Percentiles rank a stretch among this genome's conserved stretches.
phyloP scores from a whole-genome alignment of 208 protist species.

The Trichomonas vaginalis region DNA sequence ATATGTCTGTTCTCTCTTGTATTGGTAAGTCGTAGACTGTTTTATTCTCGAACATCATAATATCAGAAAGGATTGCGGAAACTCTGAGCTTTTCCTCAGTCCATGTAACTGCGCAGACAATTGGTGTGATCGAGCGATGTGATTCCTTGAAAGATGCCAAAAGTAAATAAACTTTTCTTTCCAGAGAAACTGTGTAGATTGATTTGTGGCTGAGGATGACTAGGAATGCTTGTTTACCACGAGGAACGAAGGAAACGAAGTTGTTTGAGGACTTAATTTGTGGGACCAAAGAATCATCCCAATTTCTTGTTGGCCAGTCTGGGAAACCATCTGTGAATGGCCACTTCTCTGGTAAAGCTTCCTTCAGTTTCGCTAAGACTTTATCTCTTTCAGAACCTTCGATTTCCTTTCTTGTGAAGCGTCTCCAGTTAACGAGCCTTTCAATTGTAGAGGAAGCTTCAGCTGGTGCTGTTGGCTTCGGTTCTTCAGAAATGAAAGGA shows the following conservation, averaged over 20 bases:
- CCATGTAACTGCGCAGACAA: not conserved
- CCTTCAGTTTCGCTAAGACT: not conserved
- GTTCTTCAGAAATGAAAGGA: not conserved
- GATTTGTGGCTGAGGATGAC: not conserved
- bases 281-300: not conserved
- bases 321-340: not conserved
- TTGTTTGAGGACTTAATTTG: not conserved
- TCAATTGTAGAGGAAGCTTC: not conserved
- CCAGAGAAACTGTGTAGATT: not conserved
- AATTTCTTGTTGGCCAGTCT: not conserved
- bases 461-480: not conserved
- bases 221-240: not conserved
- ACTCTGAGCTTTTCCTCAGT: not conserved
- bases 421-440: not conserved
- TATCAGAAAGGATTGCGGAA: not conserved
- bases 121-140: not conserved
- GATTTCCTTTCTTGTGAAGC: not conserved
- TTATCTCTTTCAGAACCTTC: not conserved
- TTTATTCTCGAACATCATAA: not conserved
- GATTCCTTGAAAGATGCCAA: not conserved
- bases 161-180: not conserved
- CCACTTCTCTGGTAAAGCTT: not conserved
- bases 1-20: not conserved
- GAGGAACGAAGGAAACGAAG: not conserved
- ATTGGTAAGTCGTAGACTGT: not conserved